Base-by-base conservation (phyloP, 768 basidiomycete genomes). In the Phanerochaete sordida region DNA sequence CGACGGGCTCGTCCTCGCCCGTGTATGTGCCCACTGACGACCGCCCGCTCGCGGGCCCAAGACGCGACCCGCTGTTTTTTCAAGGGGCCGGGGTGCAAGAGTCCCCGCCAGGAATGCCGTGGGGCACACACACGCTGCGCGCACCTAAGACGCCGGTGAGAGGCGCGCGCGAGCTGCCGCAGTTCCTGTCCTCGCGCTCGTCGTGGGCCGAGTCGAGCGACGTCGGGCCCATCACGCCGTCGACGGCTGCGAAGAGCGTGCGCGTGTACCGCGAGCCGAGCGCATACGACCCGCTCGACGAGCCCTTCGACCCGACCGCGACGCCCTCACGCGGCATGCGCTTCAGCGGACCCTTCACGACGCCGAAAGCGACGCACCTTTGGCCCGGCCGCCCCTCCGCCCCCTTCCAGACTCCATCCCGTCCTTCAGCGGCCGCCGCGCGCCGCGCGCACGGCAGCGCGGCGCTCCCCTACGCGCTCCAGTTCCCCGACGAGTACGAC, bases 321-420 rank as follows among this genome's bases (percentile, higher is more conserved):
- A 91, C 90, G 9, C 90, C 90, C 3, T 91, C 90, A n/a, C 77
- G 90, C 46, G 88, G 90, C 3, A 84, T 90, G 65, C 84, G 77
- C 66, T 84, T 89, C 65, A 78, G 77, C 45, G 68, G 72, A 16
- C 74, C 84, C 2, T 87, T 87, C 65, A 73, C 80, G 43, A 88
- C 86, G 21, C 87, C 87, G n/a, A 89, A 86, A 70, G 78, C 78
- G 27, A 9, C 61, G 43, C 53, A 70, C 31, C 63, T 75, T 35
- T 85, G 83, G 82, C 59, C 64, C 16, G 33, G 33, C 39, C 70
- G 74, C 13, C 75, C 79, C 24, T 73, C 75, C 4, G 76, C 77
- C 7, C 58, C 79, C 54, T 83, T 82, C 69, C 81, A 83, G 50
- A 86, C 85, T 9, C 86, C 85, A 45, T 78, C 78, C 15, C 76